phyloP scores from a whole-genome alignment of 2,329 filamentous ascomycete genomes.

The Arthrobotrys pseudoclavata region DNA sequence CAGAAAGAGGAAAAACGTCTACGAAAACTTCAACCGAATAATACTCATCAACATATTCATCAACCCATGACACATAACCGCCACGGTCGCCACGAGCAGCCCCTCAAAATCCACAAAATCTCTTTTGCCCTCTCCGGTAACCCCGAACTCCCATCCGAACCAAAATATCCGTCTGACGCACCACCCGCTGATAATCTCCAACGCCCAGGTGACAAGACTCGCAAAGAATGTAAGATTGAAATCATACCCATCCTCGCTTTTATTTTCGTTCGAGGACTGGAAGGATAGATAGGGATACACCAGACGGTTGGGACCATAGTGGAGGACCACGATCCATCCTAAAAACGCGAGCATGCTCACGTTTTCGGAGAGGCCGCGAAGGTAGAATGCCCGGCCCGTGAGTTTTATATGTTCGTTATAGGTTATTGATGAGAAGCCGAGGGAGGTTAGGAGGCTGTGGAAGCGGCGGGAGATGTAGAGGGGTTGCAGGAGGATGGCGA shows the following conservation, averaged over 20 bases:
- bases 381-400: constrained; percentile 76
- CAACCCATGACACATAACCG: constrained; percentile 77
- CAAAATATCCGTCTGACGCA: constrained; percentile 73
- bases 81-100: constrained; percentile 70
- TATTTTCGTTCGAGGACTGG: constrained; percentile 62
- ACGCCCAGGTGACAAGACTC: constrained; percentile 76
- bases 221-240: constrained; percentile 76
- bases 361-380: constrained; percentile 77
- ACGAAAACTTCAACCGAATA: constrained; percentile 73
- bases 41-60: constrained; percentile 82
- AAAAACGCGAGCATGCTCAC: constrained; percentile 78
- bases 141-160: constrained; percentile 73
- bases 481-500: constrained; percentile 75
- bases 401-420: constrained; percentile 77
- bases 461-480: constrained; percentile 74
- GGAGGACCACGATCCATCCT: constrained; percentile 75
- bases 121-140: constrained; percentile 75
- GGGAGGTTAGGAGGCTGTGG: constrained; percentile 71
- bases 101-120: constrained; percentile 78
- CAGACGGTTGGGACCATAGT: constrained; percentile 77
- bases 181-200: constrained; percentile 75
- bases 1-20: not conserved
- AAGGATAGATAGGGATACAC: constrained; percentile 80
- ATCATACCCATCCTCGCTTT: constrained; percentile 70
- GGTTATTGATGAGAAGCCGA: constrained; percentile 73